Base-by-base conservation (phyloP, 805 yeast genomes). In the Clavispora carvajalis region DNA sequence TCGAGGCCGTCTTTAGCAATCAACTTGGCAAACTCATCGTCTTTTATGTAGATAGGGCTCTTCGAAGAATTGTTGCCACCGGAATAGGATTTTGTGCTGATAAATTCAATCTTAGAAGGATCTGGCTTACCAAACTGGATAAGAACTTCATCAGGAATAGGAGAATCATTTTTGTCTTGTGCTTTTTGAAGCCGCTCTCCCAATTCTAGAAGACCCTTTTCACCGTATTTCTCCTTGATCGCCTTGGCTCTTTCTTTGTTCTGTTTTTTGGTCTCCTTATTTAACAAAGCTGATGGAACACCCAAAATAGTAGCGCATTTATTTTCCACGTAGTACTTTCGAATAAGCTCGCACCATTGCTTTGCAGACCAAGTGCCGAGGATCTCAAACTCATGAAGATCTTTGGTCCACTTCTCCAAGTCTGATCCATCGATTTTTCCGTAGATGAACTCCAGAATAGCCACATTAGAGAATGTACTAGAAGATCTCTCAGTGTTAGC, bases 401-500 rank as follows among this genome's bases (percentile, higher is more conserved):
- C 70, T 44, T 75, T 72, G 18, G 78, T 48, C 72, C 83, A 76
- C n/a, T 60, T 58, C 3, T 65, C 60, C 43, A 91, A 65, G 39
- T 80, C 79, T 6, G 74, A 59, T 2, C 85, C 85, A 41, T 78
- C 79, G 2, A 59, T 51, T 35, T 77, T 68, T 36, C 96, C 95
- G 55, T 91, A 93, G 8, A 88, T 55, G 59, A 88, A 91, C 52
- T 87, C 95, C 28, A 72, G 71, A 38, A 88, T 83, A 7, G 89
- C 88, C 44, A 80, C 69, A 33, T 75, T 76, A 0, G 88, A 74
- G 39, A 89, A 67, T 5, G 71, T 65, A 19, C 75, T 75, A 3
- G 90, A 73, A 17, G 78, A 74, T 44, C 76, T 79, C 59, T 85
- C 95, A 26, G 82, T 69, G 33, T 73, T 73, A 36, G 77, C 71